phyloP scores from a whole-genome alignment of 2,329 filamentous ascomycete species.

The Aspergillus ochraceus region DNA sequence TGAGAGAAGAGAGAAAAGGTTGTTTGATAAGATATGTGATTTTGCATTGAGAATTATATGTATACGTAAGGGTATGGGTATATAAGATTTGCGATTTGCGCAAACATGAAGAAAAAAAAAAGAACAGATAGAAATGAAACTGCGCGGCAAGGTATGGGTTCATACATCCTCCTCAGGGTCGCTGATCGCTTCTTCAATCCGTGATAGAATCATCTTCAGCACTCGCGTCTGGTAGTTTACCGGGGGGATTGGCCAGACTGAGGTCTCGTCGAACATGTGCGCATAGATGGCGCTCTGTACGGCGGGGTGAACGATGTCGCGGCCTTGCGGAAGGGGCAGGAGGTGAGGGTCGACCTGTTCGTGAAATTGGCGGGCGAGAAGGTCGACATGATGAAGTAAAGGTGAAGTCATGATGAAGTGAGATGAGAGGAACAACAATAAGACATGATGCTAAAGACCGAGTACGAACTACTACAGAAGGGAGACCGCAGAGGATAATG shows the following conservation, averaged over 20 bases:
- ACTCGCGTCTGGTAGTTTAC: constrained; percentile 68
- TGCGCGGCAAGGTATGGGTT: constrained; percentile 9
- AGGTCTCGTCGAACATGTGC: constrained; percentile 64
- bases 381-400: background rate
- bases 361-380: constrained; percentile 68
- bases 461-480: no score
- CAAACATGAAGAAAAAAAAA: no score
- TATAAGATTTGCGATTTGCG: background rate
- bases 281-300: constrained; percentile 68
- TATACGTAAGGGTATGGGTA: background rate
- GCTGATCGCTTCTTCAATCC: constrained; percentile 71
- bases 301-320: constrained; percentile 58
- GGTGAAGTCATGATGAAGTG: background rate
- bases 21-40: background rate
- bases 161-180: constrained; percentile 85
- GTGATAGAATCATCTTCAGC: constrained; percentile 69
- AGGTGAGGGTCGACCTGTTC: constrained; percentile 66
- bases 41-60: no score
- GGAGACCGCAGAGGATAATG: no score
- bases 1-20: constrained; percentile 12
- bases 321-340: constrained; percentile 63
- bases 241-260: constrained; percentile 60
- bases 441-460: background rate
- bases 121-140: background rate
- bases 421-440: background rate